Evolutionary conservation across 306 rosid genomes (phyloP).

Genomic region (Quercus cerris): DNA sequence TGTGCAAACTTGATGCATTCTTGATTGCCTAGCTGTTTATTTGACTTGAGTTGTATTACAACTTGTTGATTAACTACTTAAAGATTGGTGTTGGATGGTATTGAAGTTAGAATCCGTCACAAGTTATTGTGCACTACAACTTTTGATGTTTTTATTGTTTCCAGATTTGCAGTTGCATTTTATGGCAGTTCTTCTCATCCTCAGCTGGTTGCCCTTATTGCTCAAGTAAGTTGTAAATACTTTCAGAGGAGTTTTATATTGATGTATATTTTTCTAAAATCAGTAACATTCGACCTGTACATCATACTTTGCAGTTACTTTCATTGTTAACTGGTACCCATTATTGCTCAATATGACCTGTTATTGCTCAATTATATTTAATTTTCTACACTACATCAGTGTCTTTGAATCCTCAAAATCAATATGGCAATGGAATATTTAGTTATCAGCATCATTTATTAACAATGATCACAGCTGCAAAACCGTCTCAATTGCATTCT

Average conservation of each 20-base stretch:
- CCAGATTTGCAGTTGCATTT: slow-evolving; percentile 93
- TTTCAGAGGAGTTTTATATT: slow-evolving; percentile 12
- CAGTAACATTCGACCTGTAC: not conserved
- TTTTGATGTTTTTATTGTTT: slow-evolving; percentile 3
- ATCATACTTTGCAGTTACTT: not conserved
- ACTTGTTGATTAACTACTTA: not conserved
- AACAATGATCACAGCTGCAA: not conserved
- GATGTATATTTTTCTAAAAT: slow-evolving; percentile 12
- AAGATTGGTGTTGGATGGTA: slow-evolving; percentile 19
- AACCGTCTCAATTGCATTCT: not conserved
- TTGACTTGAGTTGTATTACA: not conserved
- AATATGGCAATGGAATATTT: not conserved
- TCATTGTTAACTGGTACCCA: not conserved
- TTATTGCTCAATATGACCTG: not conserved
- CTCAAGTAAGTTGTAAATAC: slow-evolving; percentile 64
- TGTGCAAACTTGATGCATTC: not conserved
- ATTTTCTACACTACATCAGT: not conserved
- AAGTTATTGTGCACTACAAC: slow-evolving; percentile 15
- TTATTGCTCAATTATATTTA: not conserved
- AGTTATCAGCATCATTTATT: not conserved
- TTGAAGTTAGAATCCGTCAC: not conserved
- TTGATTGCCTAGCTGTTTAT: not conserved
- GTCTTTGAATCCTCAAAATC: not conserved
- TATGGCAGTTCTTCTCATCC: slow-evolving; percentile 74
- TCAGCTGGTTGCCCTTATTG: slow-evolving; percentile 90